Evolutionary conservation across 108 stramenopile species (phyloP).

Genomic region (Nannochloropsis gaditana): DNA sequence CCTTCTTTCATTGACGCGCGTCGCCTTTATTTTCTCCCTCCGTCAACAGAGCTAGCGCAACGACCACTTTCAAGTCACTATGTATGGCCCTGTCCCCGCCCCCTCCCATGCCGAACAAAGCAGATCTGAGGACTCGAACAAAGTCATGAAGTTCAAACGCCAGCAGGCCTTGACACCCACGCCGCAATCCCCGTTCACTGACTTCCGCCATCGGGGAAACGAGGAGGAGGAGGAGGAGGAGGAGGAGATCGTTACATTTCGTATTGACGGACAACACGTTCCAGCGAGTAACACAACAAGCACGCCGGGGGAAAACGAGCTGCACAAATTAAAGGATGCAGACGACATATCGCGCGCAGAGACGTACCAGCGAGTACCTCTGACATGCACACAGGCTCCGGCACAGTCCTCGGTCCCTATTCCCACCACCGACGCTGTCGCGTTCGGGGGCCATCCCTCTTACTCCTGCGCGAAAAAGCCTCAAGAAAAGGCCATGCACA

Average conservation of each 20-base stretch:
- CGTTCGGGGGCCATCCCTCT: neutral
- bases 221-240: neutral
- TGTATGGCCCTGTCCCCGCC: neutral
- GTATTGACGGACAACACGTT: neutral
- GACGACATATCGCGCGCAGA: neutral
- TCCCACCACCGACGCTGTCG: neutral
- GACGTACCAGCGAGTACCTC: too few relatives aligned
- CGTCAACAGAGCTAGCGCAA: too few relatives aligned
- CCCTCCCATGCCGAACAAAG: neutral
- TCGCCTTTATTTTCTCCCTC: neutral
- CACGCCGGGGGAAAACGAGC: neutral
- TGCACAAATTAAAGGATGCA: too few relatives aligned
- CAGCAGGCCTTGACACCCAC: neutral
- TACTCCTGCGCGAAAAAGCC: neutral
- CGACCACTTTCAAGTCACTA: neutral
- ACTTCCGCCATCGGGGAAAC: neutral
- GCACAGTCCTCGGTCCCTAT: neutral
- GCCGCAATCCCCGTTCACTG: neutral
- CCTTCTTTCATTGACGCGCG: neutral
- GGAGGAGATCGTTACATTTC: conserved; percentile 5
- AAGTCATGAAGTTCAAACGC: neutral
- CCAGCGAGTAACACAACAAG: neutral
- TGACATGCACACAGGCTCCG: neutral
- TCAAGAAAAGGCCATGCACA: neutral
- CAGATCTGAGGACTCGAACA: neutral